Base-by-base conservation (phyloP, 192 early-diverging fungal species). In the Polychytrium aggregatum region DNA sequence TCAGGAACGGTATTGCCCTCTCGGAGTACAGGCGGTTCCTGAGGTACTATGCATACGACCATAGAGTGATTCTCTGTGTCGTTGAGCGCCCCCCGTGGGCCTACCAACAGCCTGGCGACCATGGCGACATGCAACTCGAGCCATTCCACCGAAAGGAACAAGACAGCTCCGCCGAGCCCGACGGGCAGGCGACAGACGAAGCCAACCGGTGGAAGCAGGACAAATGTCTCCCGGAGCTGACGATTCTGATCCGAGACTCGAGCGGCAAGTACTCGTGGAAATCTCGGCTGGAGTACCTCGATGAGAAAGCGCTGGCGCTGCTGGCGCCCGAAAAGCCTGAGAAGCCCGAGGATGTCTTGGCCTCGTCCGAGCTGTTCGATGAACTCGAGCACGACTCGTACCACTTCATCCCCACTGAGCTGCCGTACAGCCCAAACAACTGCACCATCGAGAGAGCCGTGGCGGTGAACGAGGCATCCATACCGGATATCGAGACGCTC, bases 231-330 rank as follows among this genome's bases (percentile, higher is more conserved):
- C 31, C 4, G 6, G 11, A 33, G 11, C 51, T 84, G 35, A 65
- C 76, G 2, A 45, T 79, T 0, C 65, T 83, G 0, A 52, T 85
- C 43, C 69, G 86, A 35, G 83, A 88, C 48, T 60, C 76, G 7
- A 79, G 65, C 17, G 86, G 86, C 21, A 80, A 72, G 51, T 82
- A 82, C 51, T 74, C 78, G 0, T 88, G 83, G 83, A 67, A 68
- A 26, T 57, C 68, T 18, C 59, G 62, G 30, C 60, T 82, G 14
- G 53, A 64, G 37, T 85, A 83, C 55, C 51, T 53, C 14, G 60
- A 76, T 10, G 47, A 53, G 10, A 28, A 30, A 0, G 22, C 3
- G 0, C 35, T 26, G 4, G 48, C 8, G 5, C 26, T 7, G 10
- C 6, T 4, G 10, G 4, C 31, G 6, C 4, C 6, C 11, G 31